Conservation (phyloP, 140 eudicot genomes). For the Erigeron philadelphicus region DNA sequence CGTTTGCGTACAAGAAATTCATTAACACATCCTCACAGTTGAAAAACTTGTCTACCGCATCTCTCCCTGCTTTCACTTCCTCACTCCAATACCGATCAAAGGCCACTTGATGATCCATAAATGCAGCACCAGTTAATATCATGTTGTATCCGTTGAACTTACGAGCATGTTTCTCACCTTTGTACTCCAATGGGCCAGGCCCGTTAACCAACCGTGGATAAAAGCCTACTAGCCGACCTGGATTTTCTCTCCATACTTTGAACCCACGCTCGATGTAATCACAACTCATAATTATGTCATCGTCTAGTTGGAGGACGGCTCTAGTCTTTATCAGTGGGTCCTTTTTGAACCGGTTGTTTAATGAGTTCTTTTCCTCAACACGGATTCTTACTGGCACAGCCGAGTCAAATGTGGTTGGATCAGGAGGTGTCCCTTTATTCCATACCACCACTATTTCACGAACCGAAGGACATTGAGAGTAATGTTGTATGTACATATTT, state of each 20-base stretch:
- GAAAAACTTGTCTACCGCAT: slow-evolving; percentile 50
- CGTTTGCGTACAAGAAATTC: slow-evolving; percentile 74
- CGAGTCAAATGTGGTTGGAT: slow-evolving; percentile 49
- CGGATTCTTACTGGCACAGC: slow-evolving; percentile 78
- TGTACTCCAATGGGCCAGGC: slow-evolving; percentile 45
- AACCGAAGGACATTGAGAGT: slow-evolving; percentile 80
- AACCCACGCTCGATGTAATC: slow-evolving; percentile 81
- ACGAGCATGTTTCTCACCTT: slow-evolving; percentile 73
- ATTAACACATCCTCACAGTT: slow-evolving; percentile 87
- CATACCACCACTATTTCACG: slow-evolving; percentile 82
- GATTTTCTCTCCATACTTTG: slow-evolving; percentile 81
- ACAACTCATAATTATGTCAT: slow-evolving; percentile 86
- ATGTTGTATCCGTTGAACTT: slow-evolving; percentile 64
- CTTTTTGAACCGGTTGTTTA: slow-evolving; percentile 64
- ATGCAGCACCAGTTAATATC: slow-evolving; percentile 92
- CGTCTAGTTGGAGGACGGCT: slow-evolving; percentile 87
- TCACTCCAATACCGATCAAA: slow-evolving; percentile 71
- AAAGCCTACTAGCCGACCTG: slow-evolving; percentile 72
- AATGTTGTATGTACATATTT: slow-evolving; percentile 65
- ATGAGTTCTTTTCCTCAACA: slow-evolving; percentile 60
- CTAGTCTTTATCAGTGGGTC: slow-evolving; percentile 57
- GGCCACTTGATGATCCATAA: slow-evolving; percentile 45
- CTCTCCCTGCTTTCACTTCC: slow-evolving; percentile 57
- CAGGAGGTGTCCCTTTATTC: slow-evolving; percentile 80
- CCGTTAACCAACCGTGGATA: slow-evolving; percentile 69